Evolutionary conservation across 2,329 filamentous ascomycete genomes (phyloP), one percentile per base, ranked within the genome.

Genomic region (Fusarium metavorans): DNA sequence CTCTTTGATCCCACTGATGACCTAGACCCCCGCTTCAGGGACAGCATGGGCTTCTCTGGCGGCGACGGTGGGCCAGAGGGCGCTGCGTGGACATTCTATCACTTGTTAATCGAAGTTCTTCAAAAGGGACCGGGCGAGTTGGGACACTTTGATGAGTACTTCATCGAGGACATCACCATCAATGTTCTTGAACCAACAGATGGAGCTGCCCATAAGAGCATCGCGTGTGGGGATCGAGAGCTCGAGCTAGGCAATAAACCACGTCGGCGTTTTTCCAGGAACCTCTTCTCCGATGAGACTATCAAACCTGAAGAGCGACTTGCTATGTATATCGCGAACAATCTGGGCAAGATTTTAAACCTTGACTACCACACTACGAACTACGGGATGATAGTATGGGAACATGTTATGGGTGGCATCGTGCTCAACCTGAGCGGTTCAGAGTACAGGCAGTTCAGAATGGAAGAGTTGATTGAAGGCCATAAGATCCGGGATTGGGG

Each of bases 1-100:
- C 54, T 74, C 1, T 74, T 74, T 27, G 45, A 64, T 3, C 68
- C 68, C 5, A 62, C 68, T 1, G 48, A 62, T 2, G 61, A 69
- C 4, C 61, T 74, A 0, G 34, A 66, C 1, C 10, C n/a, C 10
- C 35, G 39, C 7, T 74, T 71, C 6, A n/a, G 23, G 2, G 5
- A 35, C 2, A 71, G 59, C 6, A 6, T 71, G 3, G 8, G 4
- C 9, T 73, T 72, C 23, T 1, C 1, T 5, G 27, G 27, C n/a
- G 39, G 66, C 0, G 5, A 11, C 8, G 39, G 34, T 13, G 70
- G 66, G 18, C 59, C 54, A 1, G 20, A 58, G 16, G 0, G 2
- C 1, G 71, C 45, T 0, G 30, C 37, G 0, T 70, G 66, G 70
- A 14, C 39, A 2, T 20, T 73, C 18, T 41, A 67, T 5, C 18